Conservation (phyloP, 2,329 filamentous ascomycete species). For the Xylaria sp. region DNA sequence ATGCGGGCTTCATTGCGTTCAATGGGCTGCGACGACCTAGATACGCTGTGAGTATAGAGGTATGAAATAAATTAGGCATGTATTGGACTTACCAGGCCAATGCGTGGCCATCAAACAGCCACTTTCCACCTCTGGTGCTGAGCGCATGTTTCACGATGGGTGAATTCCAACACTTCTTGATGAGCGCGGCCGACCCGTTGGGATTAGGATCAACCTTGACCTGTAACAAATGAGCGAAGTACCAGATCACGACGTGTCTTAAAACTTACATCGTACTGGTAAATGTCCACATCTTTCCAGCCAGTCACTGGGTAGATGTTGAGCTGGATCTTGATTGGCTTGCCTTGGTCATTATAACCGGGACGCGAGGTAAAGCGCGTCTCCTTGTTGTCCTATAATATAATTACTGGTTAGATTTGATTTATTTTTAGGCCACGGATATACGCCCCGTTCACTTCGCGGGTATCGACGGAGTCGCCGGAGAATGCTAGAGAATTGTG, state of each 20-base stretch:
- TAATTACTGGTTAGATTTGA: slow-evolving; percentile 15
- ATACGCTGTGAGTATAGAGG: slow-evolving; percentile 2
- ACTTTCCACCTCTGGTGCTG: slow-evolving; percentile 49
- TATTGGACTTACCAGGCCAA: slow-evolving; percentile 73
- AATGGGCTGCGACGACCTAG: slow-evolving; percentile 44
- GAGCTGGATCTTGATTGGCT: slow-evolving; percentile 57
- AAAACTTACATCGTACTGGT: slow-evolving; percentile 80
- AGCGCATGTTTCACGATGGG: slow-evolving; percentile 59
- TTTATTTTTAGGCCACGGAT: not conserved
- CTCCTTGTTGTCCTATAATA: slow-evolving; percentile 29
- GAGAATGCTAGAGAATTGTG: not conserved
- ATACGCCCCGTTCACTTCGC: too few relatives aligned
- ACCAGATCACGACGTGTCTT: not conserved
- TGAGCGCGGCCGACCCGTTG: slow-evolving; percentile 60
- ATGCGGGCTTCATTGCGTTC: slow-evolving; percentile 56
- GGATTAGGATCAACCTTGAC: slow-evolving; percentile 65
- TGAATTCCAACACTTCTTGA: slow-evolving; percentile 78
- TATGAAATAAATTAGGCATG: not conserved
- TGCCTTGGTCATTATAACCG: slow-evolving; percentile 59
- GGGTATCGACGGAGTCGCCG: not conserved
- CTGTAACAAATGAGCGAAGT: slow-evolving; percentile 44
- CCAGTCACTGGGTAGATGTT: slow-evolving; percentile 75
- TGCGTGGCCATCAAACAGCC: slow-evolving; percentile 82
- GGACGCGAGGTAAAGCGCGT: slow-evolving; percentile 51
- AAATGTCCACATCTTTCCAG: slow-evolving; percentile 64